A percentile compares a stretch with the other conserved stretches of the same genome.
phyloP scores from a whole-genome alignment of 1,284 basidiomycete species.

The Mycosarcoma mackinlayi region DNA sequence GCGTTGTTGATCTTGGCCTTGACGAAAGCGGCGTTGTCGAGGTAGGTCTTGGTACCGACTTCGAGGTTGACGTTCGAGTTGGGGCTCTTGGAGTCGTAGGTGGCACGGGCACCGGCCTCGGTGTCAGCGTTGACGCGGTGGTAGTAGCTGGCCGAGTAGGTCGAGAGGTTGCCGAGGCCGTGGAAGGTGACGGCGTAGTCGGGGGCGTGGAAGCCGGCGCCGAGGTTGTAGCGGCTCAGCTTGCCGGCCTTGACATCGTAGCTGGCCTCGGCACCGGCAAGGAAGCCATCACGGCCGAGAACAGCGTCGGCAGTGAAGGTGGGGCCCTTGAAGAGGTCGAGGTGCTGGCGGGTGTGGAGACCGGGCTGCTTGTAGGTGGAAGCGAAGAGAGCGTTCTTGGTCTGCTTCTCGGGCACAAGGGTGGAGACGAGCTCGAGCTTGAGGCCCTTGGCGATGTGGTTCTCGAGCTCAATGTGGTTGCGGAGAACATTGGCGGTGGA shows the following conservation, averaged over 20 bases:
- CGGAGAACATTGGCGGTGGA: constrained; percentile 84
- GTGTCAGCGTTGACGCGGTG: constrained; percentile 94
- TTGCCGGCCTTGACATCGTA: constrained; percentile 96
- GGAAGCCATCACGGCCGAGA: constrained; percentile 95
- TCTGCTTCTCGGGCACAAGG: constrained; percentile 81
- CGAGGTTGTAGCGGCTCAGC: constrained; percentile 90
- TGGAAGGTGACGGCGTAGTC: constrained; percentile 97
- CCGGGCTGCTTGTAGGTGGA: constrained; percentile 96
- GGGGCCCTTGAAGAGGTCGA: constrained; percentile 98
- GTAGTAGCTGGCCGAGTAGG: constrained; percentile 97
- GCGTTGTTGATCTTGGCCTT: constrained; percentile 99
- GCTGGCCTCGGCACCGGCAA: constrained; percentile 92
- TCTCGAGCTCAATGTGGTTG: constrained; percentile 93
- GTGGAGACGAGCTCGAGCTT: constrained; percentile 91
- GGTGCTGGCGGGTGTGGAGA: constrained; percentile 88
- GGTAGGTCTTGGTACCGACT: constrained; percentile 90
- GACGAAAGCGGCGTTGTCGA: constrained; percentile 89
- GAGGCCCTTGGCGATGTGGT: constrained; percentile 94
- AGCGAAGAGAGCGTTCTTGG: constrained; percentile 78
- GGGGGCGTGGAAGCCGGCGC: constrained; percentile 92
- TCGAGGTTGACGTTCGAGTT: constrained; percentile 89
- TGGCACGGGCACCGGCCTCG: constrained; percentile 88
- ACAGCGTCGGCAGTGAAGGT: constrained; percentile 91
- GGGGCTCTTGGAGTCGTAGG: constrained; percentile 89
- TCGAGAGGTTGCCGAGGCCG: constrained; percentile 92